Conservation (phyloP, 108 stramenopile genomes). For the Craspedostauros australis region DNA sequence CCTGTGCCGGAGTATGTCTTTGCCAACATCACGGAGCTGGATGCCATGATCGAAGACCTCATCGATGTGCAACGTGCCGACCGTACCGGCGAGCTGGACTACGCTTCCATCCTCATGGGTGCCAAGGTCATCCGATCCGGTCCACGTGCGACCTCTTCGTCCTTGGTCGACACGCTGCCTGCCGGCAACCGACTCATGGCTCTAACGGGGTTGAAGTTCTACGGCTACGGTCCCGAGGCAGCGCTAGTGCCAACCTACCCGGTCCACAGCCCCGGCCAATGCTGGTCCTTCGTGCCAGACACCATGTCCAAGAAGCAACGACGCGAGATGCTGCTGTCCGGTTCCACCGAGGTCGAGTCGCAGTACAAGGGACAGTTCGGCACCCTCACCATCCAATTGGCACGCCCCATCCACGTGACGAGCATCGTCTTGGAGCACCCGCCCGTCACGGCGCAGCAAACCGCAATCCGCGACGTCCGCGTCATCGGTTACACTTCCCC, state of each 20-base stretch:
- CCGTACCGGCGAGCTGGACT: constrained; percentile 56
- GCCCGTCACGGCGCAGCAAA: constrained; percentile 29
- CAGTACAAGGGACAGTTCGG: constrained; percentile 55
- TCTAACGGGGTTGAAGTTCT: constrained; percentile 45
- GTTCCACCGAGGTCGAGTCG: not conserved
- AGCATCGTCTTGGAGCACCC: constrained; percentile 65
- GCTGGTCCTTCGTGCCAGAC: constrained; percentile 64
- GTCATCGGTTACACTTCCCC: constrained; percentile 59
- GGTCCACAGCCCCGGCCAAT: constrained; percentile 57
- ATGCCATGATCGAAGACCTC: constrained; percentile 30
- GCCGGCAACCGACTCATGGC: constrained; percentile 59
- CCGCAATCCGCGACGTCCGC: constrained; percentile 52
- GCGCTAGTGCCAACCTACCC: constrained; percentile 65
- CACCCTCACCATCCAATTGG: constrained; percentile 50
- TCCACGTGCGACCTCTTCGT: constrained; percentile 55
- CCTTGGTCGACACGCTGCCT: constrained; percentile 55
- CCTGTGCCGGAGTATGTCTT: too few species aligned
- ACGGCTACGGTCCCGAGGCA: constrained; percentile 76
- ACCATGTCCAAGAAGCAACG: constrained; percentile 21
- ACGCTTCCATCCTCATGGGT: constrained; percentile 54
- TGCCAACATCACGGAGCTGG: too few species aligned
- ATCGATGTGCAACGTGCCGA: constrained; percentile 62
- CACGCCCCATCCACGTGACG: constrained; percentile 35
- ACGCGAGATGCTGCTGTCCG: constrained; percentile 3
- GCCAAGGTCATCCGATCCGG: constrained; percentile 53